phyloP scores from a whole-genome alignment of 495 filamentous ascomycete species.

The Neurospora sp. region DNA sequence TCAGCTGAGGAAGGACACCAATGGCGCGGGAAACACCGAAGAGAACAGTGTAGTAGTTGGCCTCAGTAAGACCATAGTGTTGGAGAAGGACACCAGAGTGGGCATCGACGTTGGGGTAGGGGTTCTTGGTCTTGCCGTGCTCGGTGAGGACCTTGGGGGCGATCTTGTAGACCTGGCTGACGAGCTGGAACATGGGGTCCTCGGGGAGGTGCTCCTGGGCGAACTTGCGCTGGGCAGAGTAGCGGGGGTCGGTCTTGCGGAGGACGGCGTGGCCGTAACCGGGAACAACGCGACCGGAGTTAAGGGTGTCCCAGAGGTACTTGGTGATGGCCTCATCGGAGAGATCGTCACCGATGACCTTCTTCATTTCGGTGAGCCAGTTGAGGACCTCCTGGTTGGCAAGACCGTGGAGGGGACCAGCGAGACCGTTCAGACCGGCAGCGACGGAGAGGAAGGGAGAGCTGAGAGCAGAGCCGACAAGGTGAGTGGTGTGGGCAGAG shows the following conservation, averaged over 20 bases:
- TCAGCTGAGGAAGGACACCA: constrained; percentile 96
- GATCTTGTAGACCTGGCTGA: constrained; percentile 99
- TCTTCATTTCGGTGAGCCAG: constrained; percentile 99
- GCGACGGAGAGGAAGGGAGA: constrained; percentile 93
- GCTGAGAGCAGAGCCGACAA: constrained; percentile 93
- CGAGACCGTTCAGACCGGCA: constrained; percentile 93
- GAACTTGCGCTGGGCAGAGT: constrained; percentile 94
- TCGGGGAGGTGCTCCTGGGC: constrained; percentile 80
- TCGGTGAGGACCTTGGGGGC: constrained; percentile 94
- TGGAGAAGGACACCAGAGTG: constrained; percentile 98
- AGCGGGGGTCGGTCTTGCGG: constrained; percentile 98
- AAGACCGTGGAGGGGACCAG: constrained; percentile 95
- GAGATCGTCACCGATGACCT: constrained; percentile 81
- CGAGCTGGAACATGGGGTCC: constrained; percentile 98
- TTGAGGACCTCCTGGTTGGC: constrained; percentile 99
- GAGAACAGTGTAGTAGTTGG: constrained; percentile 98
- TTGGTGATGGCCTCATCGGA: constrained; percentile 92
- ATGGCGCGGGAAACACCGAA: constrained; percentile 97
- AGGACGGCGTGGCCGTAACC: constrained; percentile 98
- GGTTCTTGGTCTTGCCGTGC: constrained; percentile 99
- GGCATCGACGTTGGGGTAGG: constrained; percentile 35
- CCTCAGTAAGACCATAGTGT: constrained; percentile 97
- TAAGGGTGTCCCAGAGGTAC: constrained; percentile 96
- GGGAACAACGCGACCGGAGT: constrained; percentile 88
- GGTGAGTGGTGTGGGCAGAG: constrained; percentile 93